phyloP scores from a whole-genome alignment of 148 eudicot species.

The Fagopyrum homotropicum region DNA sequence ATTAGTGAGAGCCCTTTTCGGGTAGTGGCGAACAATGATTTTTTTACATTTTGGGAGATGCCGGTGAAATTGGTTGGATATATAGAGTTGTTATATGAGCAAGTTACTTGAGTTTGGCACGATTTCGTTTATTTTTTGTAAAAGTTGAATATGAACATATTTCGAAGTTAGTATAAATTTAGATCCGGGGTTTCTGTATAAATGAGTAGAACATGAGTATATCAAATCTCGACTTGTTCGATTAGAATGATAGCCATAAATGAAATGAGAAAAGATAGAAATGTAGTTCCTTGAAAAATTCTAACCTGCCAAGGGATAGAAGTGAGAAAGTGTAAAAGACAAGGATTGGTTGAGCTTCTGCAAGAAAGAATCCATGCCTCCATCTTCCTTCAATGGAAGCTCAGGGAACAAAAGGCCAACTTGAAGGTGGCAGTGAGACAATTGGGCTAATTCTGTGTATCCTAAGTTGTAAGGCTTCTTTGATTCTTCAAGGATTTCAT shows the following conservation, averaged over 20 bases:
- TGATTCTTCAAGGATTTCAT: neutral
- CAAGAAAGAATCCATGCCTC: neutral
- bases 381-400: neutral
- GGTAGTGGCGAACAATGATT: no score
- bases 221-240: no score
- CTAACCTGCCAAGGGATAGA: slow-evolving; percentile 2
- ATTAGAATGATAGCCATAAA: neutral
- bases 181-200: no score
- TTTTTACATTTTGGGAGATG: no score
- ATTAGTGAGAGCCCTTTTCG: no score
- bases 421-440: slow-evolving; percentile 15
- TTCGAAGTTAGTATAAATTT: no score
- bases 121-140: no score
- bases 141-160: no score
- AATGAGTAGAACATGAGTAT: no score
- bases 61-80: neutral
- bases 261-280: no score
- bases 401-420: slow-evolving; percentile 16
- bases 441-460: neutral
- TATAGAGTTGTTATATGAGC: neutral
- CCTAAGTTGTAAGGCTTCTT: slow-evolving; percentile 19
- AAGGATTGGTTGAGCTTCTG: neutral
- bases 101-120: neutral
- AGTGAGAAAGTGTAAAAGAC: neutral
- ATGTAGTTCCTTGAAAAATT: no score